A percentile compares a stretch with the other conserved stretches of the same genome.
Conservation (phyloP, 192 early-diverging fungal species). For the Backusella sp. region DNA sequence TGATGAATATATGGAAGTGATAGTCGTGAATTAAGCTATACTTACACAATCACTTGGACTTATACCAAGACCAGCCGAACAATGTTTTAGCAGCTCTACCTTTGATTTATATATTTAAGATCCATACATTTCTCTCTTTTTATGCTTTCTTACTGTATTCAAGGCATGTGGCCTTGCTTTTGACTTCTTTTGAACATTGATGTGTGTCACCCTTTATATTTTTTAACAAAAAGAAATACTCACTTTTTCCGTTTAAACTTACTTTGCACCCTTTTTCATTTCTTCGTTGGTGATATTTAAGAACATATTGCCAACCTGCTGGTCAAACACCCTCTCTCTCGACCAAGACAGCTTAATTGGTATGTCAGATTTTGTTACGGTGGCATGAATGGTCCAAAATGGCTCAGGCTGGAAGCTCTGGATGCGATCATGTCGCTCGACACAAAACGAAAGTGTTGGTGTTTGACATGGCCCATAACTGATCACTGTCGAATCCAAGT, state of each 20-base stretch:
- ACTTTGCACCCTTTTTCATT: constrained; percentile 37
- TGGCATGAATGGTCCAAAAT: constrained; percentile 41
- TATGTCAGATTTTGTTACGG: constrained; percentile 18
- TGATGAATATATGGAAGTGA: neutral
- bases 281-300: constrained; percentile 33
- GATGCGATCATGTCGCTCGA: constrained; percentile 55
- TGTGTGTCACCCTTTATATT: neutral
- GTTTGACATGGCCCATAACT: constrained; percentile 55
- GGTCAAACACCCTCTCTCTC: constrained; percentile 40
- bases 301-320: constrained; percentile 38
- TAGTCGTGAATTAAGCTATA: neutral
- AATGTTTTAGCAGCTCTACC: constrained; percentile 48
- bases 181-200: constrained; percentile 25
- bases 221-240: neutral
- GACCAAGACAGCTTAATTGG: constrained; percentile 26
- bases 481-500: constrained; percentile 47
- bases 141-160: constrained; percentile 23
- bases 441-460: constrained; percentile 52
- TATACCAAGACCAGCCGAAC: constrained; percentile 47
- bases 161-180: constrained; percentile 32
- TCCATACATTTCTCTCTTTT: neutral
- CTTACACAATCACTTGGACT: constrained; percentile 45
- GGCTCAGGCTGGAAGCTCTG: constrained; percentile 50
- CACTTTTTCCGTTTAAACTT: neutral
- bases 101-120: neutral